phyloP scores from a whole-genome alignment of 768 basidiomycete genomes.

The Pleurotus platypus region DNA sequence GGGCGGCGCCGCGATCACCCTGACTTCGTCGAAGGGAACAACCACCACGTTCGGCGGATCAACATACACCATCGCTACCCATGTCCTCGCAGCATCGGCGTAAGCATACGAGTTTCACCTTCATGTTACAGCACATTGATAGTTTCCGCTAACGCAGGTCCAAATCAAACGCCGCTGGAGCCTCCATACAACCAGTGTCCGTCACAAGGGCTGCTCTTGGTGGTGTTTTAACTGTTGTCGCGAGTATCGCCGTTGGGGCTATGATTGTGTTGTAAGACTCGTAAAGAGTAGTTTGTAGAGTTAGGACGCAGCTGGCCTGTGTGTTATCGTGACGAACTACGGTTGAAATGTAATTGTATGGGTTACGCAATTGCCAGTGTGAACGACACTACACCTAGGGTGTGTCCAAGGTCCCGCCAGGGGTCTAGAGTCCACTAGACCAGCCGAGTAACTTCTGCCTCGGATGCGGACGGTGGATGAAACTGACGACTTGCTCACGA shows the following conservation, averaged over 20 bases:
- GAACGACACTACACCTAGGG: too few relatives aligned
- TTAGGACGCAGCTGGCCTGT: slow-evolving; percentile 9
- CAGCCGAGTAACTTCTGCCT: too few relatives aligned
- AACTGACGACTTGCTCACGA: neutral
- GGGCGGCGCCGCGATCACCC: slow-evolving; percentile 6
- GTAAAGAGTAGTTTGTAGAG: neutral
- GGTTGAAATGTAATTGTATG: neutral
- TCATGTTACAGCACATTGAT: neutral
- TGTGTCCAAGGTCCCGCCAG: too few relatives aligned
- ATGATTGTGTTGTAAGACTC: neutral
- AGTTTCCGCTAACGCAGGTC: neutral
- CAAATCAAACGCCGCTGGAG: slow-evolving; percentile 3
- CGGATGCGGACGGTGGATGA: too few relatives aligned
- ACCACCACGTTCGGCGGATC: slow-evolving; percentile 6
- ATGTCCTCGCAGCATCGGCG: slow-evolving; percentile 3
- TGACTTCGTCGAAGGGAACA: slow-evolving; percentile 3
- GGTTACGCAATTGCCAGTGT: too few relatives aligned
- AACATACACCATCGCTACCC: slow-evolving; percentile 3
- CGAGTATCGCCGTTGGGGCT: neutral
- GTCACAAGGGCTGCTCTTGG: neutral
- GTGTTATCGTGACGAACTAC: neutral
- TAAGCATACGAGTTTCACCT: neutral
- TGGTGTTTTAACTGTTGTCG: neutral
- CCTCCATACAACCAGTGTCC: neutral
- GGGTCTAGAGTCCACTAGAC: too few relatives aligned